These are phyloP conservation scores for Nemania sp. DNA, from an alignment of 2,329 filamentous ascomycete species.

Conservation along the genomic window DNA sequence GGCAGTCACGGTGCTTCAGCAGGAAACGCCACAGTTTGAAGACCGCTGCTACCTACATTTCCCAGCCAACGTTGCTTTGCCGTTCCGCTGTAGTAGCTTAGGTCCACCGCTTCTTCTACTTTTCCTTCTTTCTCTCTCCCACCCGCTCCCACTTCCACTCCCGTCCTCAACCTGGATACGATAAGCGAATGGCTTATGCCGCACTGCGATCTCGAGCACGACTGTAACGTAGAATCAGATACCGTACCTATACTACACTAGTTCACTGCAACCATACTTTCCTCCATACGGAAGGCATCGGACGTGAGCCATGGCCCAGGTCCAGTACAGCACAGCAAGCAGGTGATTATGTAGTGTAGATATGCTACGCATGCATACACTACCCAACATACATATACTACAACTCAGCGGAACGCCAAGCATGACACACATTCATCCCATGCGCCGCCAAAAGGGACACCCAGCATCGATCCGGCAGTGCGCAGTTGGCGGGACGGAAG, in stretches of 20 bases:
- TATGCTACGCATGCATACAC: too few relatives aligned
- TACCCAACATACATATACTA: too few relatives aligned
- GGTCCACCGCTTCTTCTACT: slow-evolving; percentile 8
- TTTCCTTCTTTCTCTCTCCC: neutral
- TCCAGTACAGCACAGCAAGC: too few relatives aligned
- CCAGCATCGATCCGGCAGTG: slow-evolving; percentile 19
- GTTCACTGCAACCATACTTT: slow-evolving; percentile 13
- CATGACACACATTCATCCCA: slow-evolving; percentile 4
- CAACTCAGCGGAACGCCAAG: slow-evolving; percentile 16
- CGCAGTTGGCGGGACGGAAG: neutral
- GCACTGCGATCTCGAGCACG: slow-evolving; percentile 9
- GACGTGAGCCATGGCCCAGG: too few relatives aligned
- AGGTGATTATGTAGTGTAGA: too few relatives aligned
- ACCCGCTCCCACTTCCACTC: neutral
- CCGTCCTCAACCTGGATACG: slow-evolving; percentile 8
- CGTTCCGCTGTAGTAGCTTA: neutral
- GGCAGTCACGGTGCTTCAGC: too few relatives aligned
- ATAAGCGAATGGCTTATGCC: slow-evolving; percentile 18
- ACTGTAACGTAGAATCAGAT: slow-evolving; percentile 12
- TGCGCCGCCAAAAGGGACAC: slow-evolving; percentile 23
- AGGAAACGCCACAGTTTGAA: too few relatives aligned
- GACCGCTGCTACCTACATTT: too few relatives aligned
- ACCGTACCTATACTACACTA: neutral
- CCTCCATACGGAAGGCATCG: slow-evolving; percentile 14
- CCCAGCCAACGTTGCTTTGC: too few relatives aligned